Conservation (phyloP, 2,329 filamentous ascomycete genomes). For the Cytospora piceae region DNA sequence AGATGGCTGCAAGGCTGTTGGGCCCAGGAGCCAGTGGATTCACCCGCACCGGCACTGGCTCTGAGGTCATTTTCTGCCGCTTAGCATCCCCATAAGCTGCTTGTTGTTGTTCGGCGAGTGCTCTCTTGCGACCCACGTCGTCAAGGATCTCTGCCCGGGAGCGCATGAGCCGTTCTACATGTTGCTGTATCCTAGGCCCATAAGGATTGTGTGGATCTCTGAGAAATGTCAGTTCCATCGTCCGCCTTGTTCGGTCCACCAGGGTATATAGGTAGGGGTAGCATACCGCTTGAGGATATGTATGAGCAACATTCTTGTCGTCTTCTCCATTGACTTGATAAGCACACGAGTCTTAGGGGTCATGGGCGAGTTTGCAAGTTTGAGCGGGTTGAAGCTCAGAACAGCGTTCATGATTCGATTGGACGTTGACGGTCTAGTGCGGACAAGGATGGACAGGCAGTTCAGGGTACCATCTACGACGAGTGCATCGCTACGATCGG, state of each 20-base stretch:
- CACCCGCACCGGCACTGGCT: slow-evolving; percentile 54
- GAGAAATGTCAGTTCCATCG: slow-evolving; percentile 30
- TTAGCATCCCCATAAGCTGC: slow-evolving; percentile 80
- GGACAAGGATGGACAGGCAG: slow-evolving; percentile 79
- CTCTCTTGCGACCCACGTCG: slow-evolving; percentile 77
- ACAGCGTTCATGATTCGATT: slow-evolving; percentile 85
- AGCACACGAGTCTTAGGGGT: slow-evolving; percentile 80
- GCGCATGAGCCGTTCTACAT: slow-evolving; percentile 81
- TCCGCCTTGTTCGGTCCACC: background rate
- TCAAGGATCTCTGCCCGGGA: slow-evolving; percentile 79
- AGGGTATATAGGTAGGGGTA: slow-evolving; percentile 25
- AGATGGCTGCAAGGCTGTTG: slow-evolving; percentile 80
- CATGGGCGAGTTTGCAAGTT: slow-evolving; percentile 75
- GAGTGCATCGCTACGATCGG: slow-evolving; percentile 71
- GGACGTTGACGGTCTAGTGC: slow-evolving; percentile 77
- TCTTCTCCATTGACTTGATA: slow-evolving; percentile 93
- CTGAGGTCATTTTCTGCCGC: slow-evolving; percentile 70
- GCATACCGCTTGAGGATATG: slow-evolving; percentile 78
- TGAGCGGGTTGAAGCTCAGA: slow-evolving; percentile 89
- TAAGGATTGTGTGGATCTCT: slow-evolving; percentile 82
- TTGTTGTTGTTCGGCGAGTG: slow-evolving; percentile 66
- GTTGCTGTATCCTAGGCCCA: slow-evolving; percentile 78
- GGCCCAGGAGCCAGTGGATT: slow-evolving; percentile 75
- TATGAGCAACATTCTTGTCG: slow-evolving; percentile 78
- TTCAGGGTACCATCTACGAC: slow-evolving; percentile 92